These are phyloP conservation scores for Saccharomycopsis sp. DNA, from an alignment of 805 yeast species.

Conservation along the genomic window DNA sequence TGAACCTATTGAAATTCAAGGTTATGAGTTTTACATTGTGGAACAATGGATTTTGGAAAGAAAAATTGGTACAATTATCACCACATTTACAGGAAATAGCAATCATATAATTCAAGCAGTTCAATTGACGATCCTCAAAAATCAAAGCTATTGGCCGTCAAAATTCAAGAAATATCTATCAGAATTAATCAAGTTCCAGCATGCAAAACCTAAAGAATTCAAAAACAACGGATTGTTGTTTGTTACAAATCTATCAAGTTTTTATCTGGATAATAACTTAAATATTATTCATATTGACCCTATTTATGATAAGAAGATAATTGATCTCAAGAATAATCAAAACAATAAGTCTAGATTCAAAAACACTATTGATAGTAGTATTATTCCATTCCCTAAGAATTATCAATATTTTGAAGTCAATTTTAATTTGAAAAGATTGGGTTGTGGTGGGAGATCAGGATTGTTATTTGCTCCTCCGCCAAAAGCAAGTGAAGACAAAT, in stretches of 20 bases:
- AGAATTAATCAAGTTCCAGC: conserved; percentile 59
- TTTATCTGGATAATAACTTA: conserved; percentile 23
- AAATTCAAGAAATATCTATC: conserved; percentile 49
- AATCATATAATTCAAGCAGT: conserved; percentile 53
- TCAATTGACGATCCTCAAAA: conserved; percentile 42
- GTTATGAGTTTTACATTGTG: conserved; percentile 84
- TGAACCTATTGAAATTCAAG: conserved; percentile 25
- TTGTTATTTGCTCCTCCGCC: conserved; percentile 61
- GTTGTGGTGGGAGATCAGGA: conserved; percentile 81
- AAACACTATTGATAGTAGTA: not conserved
- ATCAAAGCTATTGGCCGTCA: conserved; percentile 34
- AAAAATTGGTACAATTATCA: conserved; percentile 52
- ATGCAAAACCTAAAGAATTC: conserved; percentile 41
- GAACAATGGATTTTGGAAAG: conserved; percentile 91
- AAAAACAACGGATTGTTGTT: conserved; percentile 47
- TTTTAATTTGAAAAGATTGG: conserved; percentile 62
- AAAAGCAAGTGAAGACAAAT: conserved; percentile 72
- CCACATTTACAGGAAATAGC: conserved; percentile 79
- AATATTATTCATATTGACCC: conserved; percentile 14
- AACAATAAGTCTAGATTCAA: no score
- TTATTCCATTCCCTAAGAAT: conserved; percentile 13
- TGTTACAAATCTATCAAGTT: conserved; percentile 72
- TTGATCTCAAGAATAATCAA: no score
- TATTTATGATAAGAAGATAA: no score
- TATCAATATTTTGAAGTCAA: conserved; percentile 47